Base-by-base conservation (phyloP, 1,139 yeast species). In the Casaregolazyma lundiana region DNA sequence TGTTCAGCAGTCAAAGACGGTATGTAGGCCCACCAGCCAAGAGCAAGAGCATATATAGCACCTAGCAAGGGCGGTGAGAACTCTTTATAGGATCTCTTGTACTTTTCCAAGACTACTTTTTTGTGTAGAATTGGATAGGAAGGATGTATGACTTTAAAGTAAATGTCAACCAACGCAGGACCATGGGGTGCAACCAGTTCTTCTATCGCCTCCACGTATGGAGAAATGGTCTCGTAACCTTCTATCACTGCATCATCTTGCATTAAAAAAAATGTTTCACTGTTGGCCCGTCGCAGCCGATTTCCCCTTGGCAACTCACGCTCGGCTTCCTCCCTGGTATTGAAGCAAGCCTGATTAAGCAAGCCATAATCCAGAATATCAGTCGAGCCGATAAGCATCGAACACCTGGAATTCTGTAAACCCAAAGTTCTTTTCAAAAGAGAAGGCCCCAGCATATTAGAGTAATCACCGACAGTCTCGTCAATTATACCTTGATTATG, bases 1-100 rank as follows among this genome's bases (percentile, higher is more conserved):
- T 62, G 60, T n/a, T 58, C 60, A 13, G 59, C 59, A 44, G 67
- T 64, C 16, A 67, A 47, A 36, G 57, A 57, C 1, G 66, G 59
- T 46, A 65, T 70, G 48, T 61, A 63, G 40, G 65, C 62, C 74
- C 75, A 70, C 69, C 70, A 70, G 41, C 66, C 69, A 30, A 72
- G 55, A 0, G 75, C 76, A 46, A 71, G 61, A 9, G 69, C 57
- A 54, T 72, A 73, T 2, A 73, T 70, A 34, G 72, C 69, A 1
- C 71, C 71, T 15, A 73, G 55, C 34, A 73, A 52, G 2, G 75
- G 62, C 2, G 77, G 76, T 43, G 71, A 67, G 44, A 72, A 67
- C 52, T 72, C 77, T 43, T 75, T 61, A 50, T 72, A 70, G 3
- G 74, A 70, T 32, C 77, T 60, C 16, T 69, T 55, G 56, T 71